A percentile compares a stretch with the other conserved stretches of the same genome.
Conservation (phyloP, 2,329 filamentous ascomycete species). For the Fusarium sp. region DNA sequence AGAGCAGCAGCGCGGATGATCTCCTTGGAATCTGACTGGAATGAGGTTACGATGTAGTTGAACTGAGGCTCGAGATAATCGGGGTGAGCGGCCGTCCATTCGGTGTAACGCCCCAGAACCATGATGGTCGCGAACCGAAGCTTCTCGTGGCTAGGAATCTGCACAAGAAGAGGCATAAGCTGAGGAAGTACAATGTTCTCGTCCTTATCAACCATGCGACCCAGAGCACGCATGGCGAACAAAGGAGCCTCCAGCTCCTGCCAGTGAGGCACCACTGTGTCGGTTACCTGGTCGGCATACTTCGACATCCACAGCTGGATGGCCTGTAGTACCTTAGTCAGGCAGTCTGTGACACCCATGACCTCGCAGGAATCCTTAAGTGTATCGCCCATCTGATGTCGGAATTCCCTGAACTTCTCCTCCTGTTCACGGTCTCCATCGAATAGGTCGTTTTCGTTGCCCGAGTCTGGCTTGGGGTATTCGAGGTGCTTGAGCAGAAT, state of each 20-base stretch:
- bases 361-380: constrained; percentile 98
- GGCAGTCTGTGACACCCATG: constrained; percentile 91
- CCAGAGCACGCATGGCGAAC: constrained; percentile 96
- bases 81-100: constrained; percentile 96
- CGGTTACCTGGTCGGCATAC: constrained; percentile 82
- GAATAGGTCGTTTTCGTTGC: constrained; percentile 87
- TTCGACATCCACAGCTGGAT: constrained; percentile 91
- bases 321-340: constrained; percentile 87
- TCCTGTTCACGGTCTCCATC: constrained; percentile 96
- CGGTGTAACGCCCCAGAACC: constrained; percentile 95
- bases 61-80: constrained; percentile 94
- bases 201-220: constrained; percentile 92
- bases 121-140: constrained; percentile 99
- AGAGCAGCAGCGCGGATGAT: constrained; percentile 93
- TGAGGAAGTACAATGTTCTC: constrained; percentile 90
- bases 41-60: constrained; percentile 94
- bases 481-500: constrained; percentile 92
- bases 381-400: constrained; percentile 97
- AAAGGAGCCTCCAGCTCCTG: constrained; percentile 95
- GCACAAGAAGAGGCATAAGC: constrained; percentile 92
- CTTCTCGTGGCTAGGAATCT: constrained; percentile 96
- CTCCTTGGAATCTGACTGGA: constrained; percentile 89
- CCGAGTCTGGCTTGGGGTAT: constrained; percentile 83
- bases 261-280: constrained; percentile 89
- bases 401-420: constrained; percentile 96